Conservation (phyloP, 2,329 filamentous ascomycete species). For the Grosmannia serpens region DNA sequence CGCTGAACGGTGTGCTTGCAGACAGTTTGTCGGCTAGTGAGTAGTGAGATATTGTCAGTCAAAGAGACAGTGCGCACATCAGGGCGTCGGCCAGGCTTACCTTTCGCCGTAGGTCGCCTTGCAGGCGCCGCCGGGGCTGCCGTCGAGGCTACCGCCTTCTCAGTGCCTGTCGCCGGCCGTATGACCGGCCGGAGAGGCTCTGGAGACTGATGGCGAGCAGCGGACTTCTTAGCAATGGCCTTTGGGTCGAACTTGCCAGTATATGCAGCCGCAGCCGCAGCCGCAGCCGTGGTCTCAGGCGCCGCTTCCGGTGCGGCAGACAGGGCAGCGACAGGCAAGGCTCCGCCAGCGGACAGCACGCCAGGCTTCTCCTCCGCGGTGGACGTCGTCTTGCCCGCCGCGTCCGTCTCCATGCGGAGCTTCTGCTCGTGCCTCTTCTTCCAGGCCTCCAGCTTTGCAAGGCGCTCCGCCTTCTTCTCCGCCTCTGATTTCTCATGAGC, state of each 20-base stretch:
- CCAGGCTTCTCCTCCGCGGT: conserved; percentile 5
- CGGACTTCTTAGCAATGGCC: conserved; percentile 69
- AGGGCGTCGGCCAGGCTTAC: neutral
- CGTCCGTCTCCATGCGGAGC: conserved; percentile 59
- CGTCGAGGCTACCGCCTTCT: conserved; percentile 11
- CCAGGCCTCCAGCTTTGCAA: conserved; percentile 80
- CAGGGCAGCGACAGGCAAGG: conserved; percentile 34
- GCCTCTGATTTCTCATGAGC: conserved; percentile 46
- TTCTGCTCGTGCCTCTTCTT: conserved; percentile 79
- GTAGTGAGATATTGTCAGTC: neutral
- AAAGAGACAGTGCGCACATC: too few relatives aligned
- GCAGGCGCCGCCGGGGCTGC: neutral
- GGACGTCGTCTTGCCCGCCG: conserved; percentile 47
- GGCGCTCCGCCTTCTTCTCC: conserved; percentile 67
- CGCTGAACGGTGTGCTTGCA: conserved; percentile 55
- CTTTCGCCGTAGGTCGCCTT: conserved; percentile 1
- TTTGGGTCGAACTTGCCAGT: conserved; percentile 80
- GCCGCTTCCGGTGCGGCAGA: conserved; percentile 36
- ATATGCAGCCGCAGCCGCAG: conserved; percentile 41
- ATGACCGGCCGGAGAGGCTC: conserved; percentile 39
- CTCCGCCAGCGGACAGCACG: conserved; percentile 6
- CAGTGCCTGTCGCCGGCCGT: conserved; percentile 23
- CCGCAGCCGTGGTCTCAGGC: conserved; percentile 22
- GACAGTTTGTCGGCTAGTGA: neutral
- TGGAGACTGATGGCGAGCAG: conserved; percentile 44